These are phyloP conservation scores for Ophiognomonia clavigignenti-juglandacearum DNA, from an alignment of 2,329 filamentous ascomycete genomes.

Conservation along the genomic window DNA sequence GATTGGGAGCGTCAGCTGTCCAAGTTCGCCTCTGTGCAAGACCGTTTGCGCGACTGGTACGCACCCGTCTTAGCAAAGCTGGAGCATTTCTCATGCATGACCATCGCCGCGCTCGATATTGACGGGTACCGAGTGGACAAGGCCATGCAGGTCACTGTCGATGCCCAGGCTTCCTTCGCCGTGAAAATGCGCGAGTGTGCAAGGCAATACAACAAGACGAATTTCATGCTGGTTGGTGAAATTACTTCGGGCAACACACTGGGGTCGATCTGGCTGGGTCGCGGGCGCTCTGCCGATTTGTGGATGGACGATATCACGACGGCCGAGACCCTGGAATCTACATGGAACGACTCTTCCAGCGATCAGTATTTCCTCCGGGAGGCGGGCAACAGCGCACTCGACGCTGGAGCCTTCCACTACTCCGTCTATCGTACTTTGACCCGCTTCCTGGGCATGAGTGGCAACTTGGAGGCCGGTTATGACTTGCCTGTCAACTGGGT, in stretches of 20 bases:
- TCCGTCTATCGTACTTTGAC: slow-evolving; percentile 26
- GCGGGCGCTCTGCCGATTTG: slow-evolving; percentile 43
- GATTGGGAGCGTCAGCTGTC: slow-evolving; percentile 59
- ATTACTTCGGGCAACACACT: slow-evolving; percentile 58
- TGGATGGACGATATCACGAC: slow-evolving; percentile 14
- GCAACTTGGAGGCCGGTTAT: slow-evolving; percentile 26
- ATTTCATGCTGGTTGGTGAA: slow-evolving; percentile 61
- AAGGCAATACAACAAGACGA: slow-evolving; percentile 47
- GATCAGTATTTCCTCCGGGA: slow-evolving; percentile 47
- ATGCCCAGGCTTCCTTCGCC: slow-evolving; percentile 54
- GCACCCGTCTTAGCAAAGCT: slow-evolving; percentile 52
- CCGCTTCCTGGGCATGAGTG: slow-evolving; percentile 27
- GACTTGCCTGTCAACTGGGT: slow-evolving; percentile 34
- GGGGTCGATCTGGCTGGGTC: slow-evolving; percentile 55
- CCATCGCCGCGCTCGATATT: slow-evolving; percentile 56
- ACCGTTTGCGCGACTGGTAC: slow-evolving; percentile 59
- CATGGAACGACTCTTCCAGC: slow-evolving; percentile 16
- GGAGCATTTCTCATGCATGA: slow-evolving; percentile 56
- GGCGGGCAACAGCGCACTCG: slow-evolving; percentile 42
- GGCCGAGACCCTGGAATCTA: slow-evolving; percentile 12
- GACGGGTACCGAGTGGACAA: slow-evolving; percentile 64
- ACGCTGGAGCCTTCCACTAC: slow-evolving; percentile 38
- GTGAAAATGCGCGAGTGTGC: slow-evolving; percentile 52
- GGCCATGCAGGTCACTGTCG: slow-evolving; percentile 54
- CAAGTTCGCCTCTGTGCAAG: slow-evolving; percentile 62